Evolutionary conservation across 306 rosid genomes (phyloP).

Genomic region (Clitoria ternatea): DNA sequence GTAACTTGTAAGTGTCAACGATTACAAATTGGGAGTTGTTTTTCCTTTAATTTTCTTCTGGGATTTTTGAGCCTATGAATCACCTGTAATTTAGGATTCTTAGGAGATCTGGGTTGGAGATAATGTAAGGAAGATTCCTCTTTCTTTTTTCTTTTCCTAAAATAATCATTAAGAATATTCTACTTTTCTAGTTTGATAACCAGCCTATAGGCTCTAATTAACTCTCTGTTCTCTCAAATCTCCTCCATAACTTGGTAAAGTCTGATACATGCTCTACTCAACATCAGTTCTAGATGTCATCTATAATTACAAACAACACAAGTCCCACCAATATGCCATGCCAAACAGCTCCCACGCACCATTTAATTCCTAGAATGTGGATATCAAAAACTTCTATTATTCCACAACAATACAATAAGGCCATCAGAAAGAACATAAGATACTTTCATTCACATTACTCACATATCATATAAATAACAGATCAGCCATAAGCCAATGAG

Average conservation of each 20-base stretch:
- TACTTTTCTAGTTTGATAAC: not conserved
- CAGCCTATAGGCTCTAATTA: not conserved
- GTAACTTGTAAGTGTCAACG: not conserved
- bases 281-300: not conserved
- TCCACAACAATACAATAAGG: not conserved
- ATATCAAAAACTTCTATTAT: not conserved
- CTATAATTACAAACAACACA: not conserved
- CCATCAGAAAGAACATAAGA: not conserved
- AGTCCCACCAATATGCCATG: slow-evolving; percentile 2
- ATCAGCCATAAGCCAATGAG: not conserved
- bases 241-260: not conserved
- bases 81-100: not conserved
- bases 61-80: too few species aligned
- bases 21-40: not conserved
- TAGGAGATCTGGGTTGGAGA: not conserved
- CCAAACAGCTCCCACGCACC: not conserved
- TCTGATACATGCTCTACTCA: not conserved
- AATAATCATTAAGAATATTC: not conserved
- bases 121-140: not conserved
- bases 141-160: not conserved
- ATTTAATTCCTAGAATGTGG: not conserved
- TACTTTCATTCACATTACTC: not conserved
- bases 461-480: not conserved
- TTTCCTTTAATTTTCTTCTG: too few species aligned
- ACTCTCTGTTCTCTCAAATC: not conserved